A percentile compares a stretch with the other conserved stretches of the same genome.
phyloP scores from a whole-genome alignment of 441 rosid species.

The Rhodomyrtus psidioides region DNA sequence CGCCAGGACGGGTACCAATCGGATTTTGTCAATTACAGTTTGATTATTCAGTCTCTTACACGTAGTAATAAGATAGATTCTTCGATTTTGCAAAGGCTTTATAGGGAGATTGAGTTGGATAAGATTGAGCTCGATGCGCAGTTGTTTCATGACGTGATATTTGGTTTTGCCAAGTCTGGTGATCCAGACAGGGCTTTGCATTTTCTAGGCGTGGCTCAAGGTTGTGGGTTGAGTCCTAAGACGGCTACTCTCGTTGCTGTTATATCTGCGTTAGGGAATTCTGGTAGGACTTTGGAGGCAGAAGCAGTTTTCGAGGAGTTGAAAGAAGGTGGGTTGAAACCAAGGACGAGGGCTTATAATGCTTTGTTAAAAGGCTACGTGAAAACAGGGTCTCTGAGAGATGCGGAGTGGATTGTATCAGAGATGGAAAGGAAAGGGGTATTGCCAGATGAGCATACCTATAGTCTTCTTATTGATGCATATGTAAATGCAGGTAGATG shows the following conservation, averaged over 20 bases:
- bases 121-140: slow-evolving; percentile 72
- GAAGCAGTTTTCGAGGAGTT: slow-evolving; percentile 95
- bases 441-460: slow-evolving; percentile 76
- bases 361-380: slow-evolving; percentile 86
- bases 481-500: slow-evolving; percentile 85
- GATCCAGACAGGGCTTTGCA: slow-evolving; percentile 62
- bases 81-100: slow-evolving; percentile 59
- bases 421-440: slow-evolving; percentile 93
- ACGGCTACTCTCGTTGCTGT: slow-evolving; percentile 57
- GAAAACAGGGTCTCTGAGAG: slow-evolving; percentile 62
- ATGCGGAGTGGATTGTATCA: slow-evolving; percentile 69
- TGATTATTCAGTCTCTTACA: slow-evolving; percentile 66
- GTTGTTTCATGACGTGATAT: slow-evolving; percentile 70
- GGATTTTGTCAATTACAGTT: slow-evolving; percentile 81
- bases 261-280: slow-evolving; percentile 56
- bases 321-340: slow-evolving; percentile 66
- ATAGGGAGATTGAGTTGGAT: slow-evolving; percentile 57
- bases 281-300: slow-evolving; percentile 67
- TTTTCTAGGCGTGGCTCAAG: slow-evolving; percentile 71
- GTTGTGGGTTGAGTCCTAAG: slow-evolving; percentile 59
- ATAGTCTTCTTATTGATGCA: slow-evolving; percentile 84
- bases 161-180: slow-evolving; percentile 83
- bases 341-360: slow-evolving; percentile 75
- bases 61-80: slow-evolving; percentile 64
- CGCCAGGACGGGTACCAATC: slow-evolving; percentile 80